Base-by-base conservation (phyloP, 305 asterid genomes). In the Fraxinus platypoda region DNA sequence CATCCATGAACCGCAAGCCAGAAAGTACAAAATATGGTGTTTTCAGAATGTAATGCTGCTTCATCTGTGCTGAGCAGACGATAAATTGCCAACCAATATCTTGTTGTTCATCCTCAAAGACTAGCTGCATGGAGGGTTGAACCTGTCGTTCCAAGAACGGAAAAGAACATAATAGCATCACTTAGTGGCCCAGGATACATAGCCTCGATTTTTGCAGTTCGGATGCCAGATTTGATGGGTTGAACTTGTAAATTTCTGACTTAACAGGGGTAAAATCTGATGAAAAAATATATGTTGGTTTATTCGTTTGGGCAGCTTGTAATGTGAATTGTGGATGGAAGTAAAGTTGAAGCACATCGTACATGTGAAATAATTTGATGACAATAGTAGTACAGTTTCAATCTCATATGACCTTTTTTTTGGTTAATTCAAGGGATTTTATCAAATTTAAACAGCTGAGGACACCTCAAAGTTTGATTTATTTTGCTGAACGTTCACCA, bases 1-100 rank as follows among this genome's bases (percentile, higher is more conserved):
- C 99, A 59, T 83, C 97, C 28, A 8, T 76, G 64, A 96, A 93
- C 81, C 93, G 92, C 70, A 83, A 86, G 80, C 89, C 91, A 0
- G 89, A 93, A 90, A 72, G 75, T 41, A 96, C 98, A 78, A 92
- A 90, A 81, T 96, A 64, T 78, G 99, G 99, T 38, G 98, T 96
- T 78, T 94, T 96, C 88, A 92, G 99, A 89, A 96, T 96, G 99
- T 96, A 83, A 90, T 76, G 52, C 26, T n/a, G 81, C 9, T 41
- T 15, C 26, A 23, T 37, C 35, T 31, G 23, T n/a, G 11, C 72
- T 43, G 6, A 41, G 59, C 35, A 35, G 28, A 34, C 30, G 17
- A 59, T 34, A 37, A 54, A 25, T 6, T 21, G 73, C n/a, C 34
- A 1, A 66, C 34, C 8, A 25, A 7, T 31, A 15, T 30, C 75